These are phyloP conservation scores for Cucurbitaria berberidis DNA, from an alignment of 2,329 filamentous ascomycete species.

Conservation along the genomic window DNA sequence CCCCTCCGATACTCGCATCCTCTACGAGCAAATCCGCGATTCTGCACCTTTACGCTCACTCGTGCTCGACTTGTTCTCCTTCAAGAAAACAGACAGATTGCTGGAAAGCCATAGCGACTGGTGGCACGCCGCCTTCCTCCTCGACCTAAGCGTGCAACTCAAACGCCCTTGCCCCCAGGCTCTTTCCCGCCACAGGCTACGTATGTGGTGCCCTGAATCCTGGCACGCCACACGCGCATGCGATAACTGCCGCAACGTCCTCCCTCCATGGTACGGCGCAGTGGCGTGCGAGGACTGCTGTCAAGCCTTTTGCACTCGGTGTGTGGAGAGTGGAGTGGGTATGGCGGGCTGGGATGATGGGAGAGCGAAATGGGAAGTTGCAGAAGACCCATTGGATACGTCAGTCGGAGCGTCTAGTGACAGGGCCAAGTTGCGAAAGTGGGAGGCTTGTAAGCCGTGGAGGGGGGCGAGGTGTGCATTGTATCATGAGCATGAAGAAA, in stretches of 20 bases:
- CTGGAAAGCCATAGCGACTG: slow-evolving; percentile 54
- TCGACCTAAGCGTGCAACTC: slow-evolving; percentile 54
- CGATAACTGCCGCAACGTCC: slow-evolving; percentile 43
- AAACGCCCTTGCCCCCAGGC: slow-evolving; percentile 54
- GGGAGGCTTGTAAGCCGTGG: slow-evolving; percentile 49
- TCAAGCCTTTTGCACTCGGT: slow-evolving; percentile 50
- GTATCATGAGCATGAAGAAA: slow-evolving; percentile 49
- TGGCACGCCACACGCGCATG: slow-evolving; percentile 46
- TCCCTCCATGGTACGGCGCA: slow-evolving; percentile 49
- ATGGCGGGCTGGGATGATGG: slow-evolving; percentile 43
- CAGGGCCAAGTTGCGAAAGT: slow-evolving; percentile 32
- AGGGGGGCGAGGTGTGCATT: slow-evolving; percentile 42
- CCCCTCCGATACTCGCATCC: slow-evolving; percentile 55
- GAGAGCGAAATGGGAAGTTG: slow-evolving; percentile 17
- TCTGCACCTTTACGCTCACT: slow-evolving; percentile 49
- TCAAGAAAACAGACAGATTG: slow-evolving; percentile 59
- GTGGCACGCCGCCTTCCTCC: slow-evolving; percentile 57
- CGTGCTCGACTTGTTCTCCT: slow-evolving; percentile 58
- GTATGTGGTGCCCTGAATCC: slow-evolving; percentile 49
- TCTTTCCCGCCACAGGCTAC: slow-evolving; percentile 50
- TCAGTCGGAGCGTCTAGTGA: slow-evolving; percentile 31
- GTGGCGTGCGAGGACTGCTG: slow-evolving; percentile 51
- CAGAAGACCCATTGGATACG: slow-evolving; percentile 14
- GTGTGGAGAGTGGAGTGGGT: slow-evolving; percentile 43
- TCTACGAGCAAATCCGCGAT: slow-evolving; percentile 54